These are phyloP conservation scores for Notholithocarpus densiflorus DNA, from an alignment of 306 rosid species.

Conservation along the genomic window DNA sequence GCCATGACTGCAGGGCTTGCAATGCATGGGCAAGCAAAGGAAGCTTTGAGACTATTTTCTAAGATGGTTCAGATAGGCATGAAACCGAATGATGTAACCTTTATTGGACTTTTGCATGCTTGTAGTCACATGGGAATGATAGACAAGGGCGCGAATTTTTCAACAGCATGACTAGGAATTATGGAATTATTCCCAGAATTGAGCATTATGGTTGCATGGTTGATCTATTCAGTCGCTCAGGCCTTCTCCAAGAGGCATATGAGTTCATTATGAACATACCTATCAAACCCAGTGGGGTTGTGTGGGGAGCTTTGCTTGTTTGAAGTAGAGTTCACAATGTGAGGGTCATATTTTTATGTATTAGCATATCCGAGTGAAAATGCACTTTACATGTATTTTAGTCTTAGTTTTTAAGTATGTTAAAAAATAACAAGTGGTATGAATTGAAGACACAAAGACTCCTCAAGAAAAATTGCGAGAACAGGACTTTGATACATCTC, in stretches of 20 bases:
- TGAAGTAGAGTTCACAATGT: slow-evolving; percentile 47
- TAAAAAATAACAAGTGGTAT: too few relatives aligned
- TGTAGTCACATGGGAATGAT: slow-evolving; percentile 58
- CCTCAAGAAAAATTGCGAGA: too few relatives aligned
- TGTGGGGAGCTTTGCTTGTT: slow-evolving; percentile 56
- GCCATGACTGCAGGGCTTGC: slow-evolving; percentile 53
- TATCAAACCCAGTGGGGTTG: slow-evolving; percentile 42
- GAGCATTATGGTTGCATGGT: slow-evolving; percentile 64
- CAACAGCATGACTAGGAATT: slow-evolving; percentile 40
- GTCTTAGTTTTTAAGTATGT: too few relatives aligned
- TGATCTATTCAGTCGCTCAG: slow-evolving; percentile 50
- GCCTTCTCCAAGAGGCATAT: slow-evolving; percentile 48
- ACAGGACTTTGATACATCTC: too few relatives aligned
- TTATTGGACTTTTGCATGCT: slow-evolving; percentile 53
- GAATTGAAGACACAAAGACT: too few relatives aligned
- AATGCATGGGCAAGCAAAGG: slow-evolving; percentile 49
- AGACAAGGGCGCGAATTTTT: slow-evolving; percentile 40
- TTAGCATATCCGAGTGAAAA: too few relatives aligned
- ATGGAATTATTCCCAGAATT: slow-evolving; percentile 42
- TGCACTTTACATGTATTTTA: too few relatives aligned
- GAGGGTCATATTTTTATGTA: too few relatives aligned
- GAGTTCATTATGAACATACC: slow-evolving; percentile 54
- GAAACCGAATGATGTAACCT: slow-evolving; percentile 47
- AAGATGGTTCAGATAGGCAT: slow-evolving; percentile 34
- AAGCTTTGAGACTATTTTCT: slow-evolving; percentile 36